Conservation (phyloP, 495 filamentous ascomycete species). For the Xylaria telfairii region DNA sequence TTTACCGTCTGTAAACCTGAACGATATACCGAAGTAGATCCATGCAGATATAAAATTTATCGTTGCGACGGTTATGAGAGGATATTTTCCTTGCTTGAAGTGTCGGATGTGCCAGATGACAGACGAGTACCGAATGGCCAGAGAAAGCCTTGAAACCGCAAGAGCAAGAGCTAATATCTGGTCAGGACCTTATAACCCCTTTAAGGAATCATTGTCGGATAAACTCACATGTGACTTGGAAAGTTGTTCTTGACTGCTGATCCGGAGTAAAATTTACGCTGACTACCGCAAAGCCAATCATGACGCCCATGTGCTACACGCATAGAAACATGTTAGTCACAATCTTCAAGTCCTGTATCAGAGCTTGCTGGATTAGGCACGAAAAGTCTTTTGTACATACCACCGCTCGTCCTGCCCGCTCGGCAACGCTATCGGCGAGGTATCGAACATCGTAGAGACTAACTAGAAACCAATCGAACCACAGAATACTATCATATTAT, state of each 20-base stretch:
- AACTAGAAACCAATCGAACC: conserved; percentile 75
- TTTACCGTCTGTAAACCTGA: conserved; percentile 39
- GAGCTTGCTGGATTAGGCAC: too few relatives aligned
- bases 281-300: conserved; percentile 68
- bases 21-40: conserved; percentile 55
- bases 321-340: too few relatives aligned
- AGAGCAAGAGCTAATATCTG: conserved; percentile 53
- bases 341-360: too few relatives aligned
- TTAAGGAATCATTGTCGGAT: neutral
- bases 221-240: conserved; percentile 52
- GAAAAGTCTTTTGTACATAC: too few relatives aligned
- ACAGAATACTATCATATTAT: conserved; percentile 59
- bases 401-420: conserved; percentile 62
- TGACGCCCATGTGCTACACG: conserved; percentile 69
- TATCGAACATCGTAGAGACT: conserved; percentile 74
- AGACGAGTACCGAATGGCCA: conserved; percentile 63
- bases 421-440: conserved; percentile 68
- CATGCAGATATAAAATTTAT: conserved; percentile 51
- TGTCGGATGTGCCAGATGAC: conserved; percentile 52
- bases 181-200: neutral
- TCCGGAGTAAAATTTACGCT: conserved; percentile 45
- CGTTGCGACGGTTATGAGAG: conserved; percentile 47
- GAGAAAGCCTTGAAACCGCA: conserved; percentile 58
- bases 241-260: conserved; percentile 50
- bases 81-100: conserved; percentile 41